Evolutionary conservation across 768 basidiomycete genomes (phyloP), one percentile per base, ranked within the genome.

Genomic region (Hygrophoropsis aurantiaca): DNA sequence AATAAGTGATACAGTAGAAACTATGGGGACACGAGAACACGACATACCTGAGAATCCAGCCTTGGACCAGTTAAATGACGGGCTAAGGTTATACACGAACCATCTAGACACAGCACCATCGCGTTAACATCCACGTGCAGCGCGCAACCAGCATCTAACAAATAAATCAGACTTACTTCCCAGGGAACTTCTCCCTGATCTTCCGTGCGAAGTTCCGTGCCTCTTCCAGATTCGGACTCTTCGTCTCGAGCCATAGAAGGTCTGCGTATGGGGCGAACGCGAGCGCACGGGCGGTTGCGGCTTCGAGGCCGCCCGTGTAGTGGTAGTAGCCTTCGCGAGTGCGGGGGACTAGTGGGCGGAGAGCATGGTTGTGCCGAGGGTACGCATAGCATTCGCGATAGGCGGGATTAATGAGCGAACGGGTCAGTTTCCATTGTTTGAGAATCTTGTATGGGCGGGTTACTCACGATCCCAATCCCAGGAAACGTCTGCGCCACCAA

Each of bases 291-390:
- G 87, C 85, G 60, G 93, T 80, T 10, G 92, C 94, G 5, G 87
- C 78, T 57, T 86, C 84, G 39, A 92, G 68, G 11, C 93, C 93
- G 7, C 90, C 82, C 23, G 82, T 82, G 55, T 85, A 90, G 63
- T 91, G 91, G 58, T 94, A 90, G 64, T 91, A 94, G 11, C 94
- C 94, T 72, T 95, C 93, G 21, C 84, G 79, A 1, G 93, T 97
- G 23, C 90, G 81, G 5, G 92, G 90, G 38, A 85, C 90, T 91
- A 52, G 19, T 48, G 4, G n/a, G 6, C 27, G 27, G 27, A 13
- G 27, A 7, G 27, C 27, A 13, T 30, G 27, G 27, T 30, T 30
- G 27, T 30, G n/a, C n/a, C n/a, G n/a, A n/a, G n/a, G n/a, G n/a
- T n/a, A n/a, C n/a, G n/a, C n/a, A 3, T n/a, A n/a, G n/a, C n/a